Percentiles rank a stretch among this genome's conserved stretches.
These are phyloP conservation scores for Tetrahymena thermophila DNA, from an alignment of 73 alveolate species.

Conservation along the genomic window DNA sequence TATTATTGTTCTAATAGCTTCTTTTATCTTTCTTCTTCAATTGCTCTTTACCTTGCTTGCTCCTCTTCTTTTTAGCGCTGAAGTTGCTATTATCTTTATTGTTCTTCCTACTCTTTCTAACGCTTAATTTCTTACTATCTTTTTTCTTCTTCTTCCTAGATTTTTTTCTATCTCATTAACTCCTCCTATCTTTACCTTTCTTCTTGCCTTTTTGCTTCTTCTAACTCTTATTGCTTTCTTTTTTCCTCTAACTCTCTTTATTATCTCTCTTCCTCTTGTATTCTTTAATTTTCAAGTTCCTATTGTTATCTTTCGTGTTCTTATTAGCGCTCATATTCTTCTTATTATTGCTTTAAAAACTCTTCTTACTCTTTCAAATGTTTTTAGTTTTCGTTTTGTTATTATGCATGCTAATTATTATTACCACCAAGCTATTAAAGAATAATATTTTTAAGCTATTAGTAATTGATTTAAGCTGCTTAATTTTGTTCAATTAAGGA, in stretches of 20 bases:
- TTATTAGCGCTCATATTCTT: neutral
- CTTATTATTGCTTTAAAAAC: neutral
- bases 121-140: neutral
- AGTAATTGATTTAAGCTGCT: neutral
- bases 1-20: neutral
- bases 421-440: neutral
- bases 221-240: neutral
- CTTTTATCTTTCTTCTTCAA: neutral
- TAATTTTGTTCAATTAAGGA: neutral
- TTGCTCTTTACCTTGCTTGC: neutral
- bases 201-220: neutral
- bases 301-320: neutral
- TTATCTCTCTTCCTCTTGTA: neutral
- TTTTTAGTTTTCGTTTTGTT: neutral
- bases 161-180: neutral
- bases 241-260: neutral
- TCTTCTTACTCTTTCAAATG: neutral
- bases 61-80: neutral
- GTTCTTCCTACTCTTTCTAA: neutral
- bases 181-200: neutral
- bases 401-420: neutral
- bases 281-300: neutral
- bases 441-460: neutral
- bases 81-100: neutral
- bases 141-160: neutral